Evolutionary conservation across 78 protist genomes (phyloP), one percentile per base, ranked within the genome.

Genomic region (Dictyostelium intermedium): DNA sequence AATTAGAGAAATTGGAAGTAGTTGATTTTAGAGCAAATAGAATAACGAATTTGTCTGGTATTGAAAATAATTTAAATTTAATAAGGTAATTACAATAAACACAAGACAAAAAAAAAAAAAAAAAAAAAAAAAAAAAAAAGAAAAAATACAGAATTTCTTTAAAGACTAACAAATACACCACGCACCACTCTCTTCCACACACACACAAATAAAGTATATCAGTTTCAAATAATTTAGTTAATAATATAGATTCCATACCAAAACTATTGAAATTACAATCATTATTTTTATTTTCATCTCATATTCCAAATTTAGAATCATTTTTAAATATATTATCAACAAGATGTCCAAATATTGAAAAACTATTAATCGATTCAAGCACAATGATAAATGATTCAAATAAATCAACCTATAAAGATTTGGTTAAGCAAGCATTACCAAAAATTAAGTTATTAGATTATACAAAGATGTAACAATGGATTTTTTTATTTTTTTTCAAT

Each of bases 1-100:
- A 89, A 80, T 80, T 89, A 69, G 50, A 6, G 20, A 27, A 80
- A 23, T 80, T 89, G 50, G 66, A 89, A 47, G 34, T 89, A 47
- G 47, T 89, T 20, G 93, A 89, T 69, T 37, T 80, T 11, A 78
- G 93, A 80, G 93, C 93, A 35, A 89, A 89, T 63, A 35, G 69
- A 66, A 89, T 89, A 14, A 89, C 5, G 30, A 27, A 86, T 20
- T 27, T 77, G 0, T n/a, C 14, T 11, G 45, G 30, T 27, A 35
- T 86, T 14, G 45, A 56, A 60, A 32, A 37, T 45, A 86, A 86
- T 78, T 30, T 37, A 34, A 74, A 86, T n/a, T 77, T 86, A 61
- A 45, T 39, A 0, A 41, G 72, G 93, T 80, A 89, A 53, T 35
- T 89, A 30, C 1, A 18, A 39, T 35, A 3, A 69, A 69, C 2